Conservation (phyloP, 2,329 filamentous ascomycete genomes). For the Xylaria sp. region DNA sequence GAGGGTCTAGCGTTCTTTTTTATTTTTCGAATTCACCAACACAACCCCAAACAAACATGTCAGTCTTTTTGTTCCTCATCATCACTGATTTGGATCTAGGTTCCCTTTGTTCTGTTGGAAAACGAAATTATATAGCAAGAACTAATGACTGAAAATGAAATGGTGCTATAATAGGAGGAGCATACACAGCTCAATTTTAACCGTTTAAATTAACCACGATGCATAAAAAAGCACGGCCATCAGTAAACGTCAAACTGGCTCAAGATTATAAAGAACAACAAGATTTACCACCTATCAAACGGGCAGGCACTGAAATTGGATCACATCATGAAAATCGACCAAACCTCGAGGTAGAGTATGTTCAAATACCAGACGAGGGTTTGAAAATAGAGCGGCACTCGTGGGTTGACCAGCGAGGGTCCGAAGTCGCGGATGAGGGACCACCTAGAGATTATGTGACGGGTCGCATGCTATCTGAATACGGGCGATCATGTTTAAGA, state of each 20-base stretch:
- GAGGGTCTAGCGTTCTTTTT: too few relatives aligned
- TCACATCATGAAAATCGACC: not conserved
- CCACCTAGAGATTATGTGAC: slow-evolving; percentile 34
- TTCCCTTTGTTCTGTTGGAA: not conserved
- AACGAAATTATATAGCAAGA: not conserved
- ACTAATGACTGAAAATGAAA: not conserved
- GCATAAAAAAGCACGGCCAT: slow-evolving; percentile 17
- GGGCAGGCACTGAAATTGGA: not conserved
- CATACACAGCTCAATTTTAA: not conserved
- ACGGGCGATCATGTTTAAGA: slow-evolving; percentile 38
- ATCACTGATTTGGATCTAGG: not conserved
- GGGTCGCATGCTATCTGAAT: slow-evolving; percentile 34
- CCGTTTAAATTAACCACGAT: not conserved
- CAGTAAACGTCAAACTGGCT: slow-evolving; percentile 25
- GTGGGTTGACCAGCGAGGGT: not conserved
- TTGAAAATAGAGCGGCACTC: not conserved
- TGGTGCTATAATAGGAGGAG: slow-evolving; percentile 3
- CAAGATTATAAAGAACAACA: slow-evolving; percentile 21
- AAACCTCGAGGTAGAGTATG: not conserved
- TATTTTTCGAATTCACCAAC: not conserved
- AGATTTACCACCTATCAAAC: slow-evolving; percentile 17
- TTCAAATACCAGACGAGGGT: slow-evolving; percentile 7
- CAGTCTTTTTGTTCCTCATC: not conserved
- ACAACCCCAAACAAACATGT: slow-evolving; percentile 5
- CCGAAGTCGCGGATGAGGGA: not conserved